Conservation (phyloP, 2,329 filamentous ascomycete genomes). For the Fusarium anguioides region DNA sequence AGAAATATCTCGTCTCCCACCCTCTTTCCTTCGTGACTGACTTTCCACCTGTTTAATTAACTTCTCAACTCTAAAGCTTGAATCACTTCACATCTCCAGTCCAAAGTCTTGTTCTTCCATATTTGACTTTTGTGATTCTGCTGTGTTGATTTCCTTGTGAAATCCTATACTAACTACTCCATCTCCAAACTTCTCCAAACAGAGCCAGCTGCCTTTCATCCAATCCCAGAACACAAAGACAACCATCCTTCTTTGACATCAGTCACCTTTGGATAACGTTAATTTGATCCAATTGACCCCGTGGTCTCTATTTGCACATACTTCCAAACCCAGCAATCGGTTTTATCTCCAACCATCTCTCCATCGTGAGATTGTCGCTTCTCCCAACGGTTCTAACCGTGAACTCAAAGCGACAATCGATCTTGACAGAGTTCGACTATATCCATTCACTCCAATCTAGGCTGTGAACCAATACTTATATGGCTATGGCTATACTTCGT, state of each 20-base stretch:
- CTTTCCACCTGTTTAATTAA: conserved; percentile 20
- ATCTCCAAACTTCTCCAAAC: conserved; percentile 5
- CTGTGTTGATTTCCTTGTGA: conserved; percentile 22
- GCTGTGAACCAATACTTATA: conserved; percentile 37
- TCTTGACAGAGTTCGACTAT: conserved; percentile 6
- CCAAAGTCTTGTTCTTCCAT: conserved; percentile 3
- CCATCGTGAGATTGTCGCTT: background rate
- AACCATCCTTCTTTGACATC: background rate
- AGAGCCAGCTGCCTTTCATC: conserved; percentile 7
- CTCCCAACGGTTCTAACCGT: conserved; percentile 1
- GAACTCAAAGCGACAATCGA: conserved; percentile 4
- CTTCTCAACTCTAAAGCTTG: conserved; percentile 13
- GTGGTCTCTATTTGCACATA: background rate
- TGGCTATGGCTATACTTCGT: conserved; percentile 65
- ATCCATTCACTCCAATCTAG: conserved; percentile 4
- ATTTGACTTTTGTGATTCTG: conserved; percentile 25
- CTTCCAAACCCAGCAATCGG: background rate
- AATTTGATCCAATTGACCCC: background rate
- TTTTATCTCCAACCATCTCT: conserved; percentile 5
- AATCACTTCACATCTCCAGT: conserved; percentile 3
- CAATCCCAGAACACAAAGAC: conserved; percentile 9
- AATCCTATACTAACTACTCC: conserved; percentile 15
- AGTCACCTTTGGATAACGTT: background rate
- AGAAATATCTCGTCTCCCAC: conserved; percentile 46
- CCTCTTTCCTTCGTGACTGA: conserved; percentile 20